Percentiles rank a stretch among this genome's conserved stretches.
Evolutionary conservation across 169 alveolate genomes (phyloP).

Genomic region (Eimeria acervulina): DNA sequence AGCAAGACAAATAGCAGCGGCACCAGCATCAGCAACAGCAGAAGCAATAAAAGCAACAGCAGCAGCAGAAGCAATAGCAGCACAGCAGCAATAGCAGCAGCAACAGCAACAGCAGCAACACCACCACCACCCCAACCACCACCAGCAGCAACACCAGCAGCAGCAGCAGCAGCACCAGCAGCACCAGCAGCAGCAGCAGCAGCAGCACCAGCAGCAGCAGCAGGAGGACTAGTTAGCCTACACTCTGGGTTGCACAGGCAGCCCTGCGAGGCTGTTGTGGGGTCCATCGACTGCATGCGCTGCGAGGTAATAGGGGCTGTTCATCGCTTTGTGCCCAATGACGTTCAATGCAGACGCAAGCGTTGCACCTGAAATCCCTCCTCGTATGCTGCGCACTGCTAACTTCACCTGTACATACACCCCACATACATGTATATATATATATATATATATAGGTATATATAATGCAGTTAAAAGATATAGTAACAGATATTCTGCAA

Average conservation of each 20-base stretch:
- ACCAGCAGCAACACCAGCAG: constrained; percentile 1
- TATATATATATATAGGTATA: too few species aligned
- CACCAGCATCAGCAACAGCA: neutral
- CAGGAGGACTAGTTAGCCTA: neutral
- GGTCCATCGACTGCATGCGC: constrained; percentile 1
- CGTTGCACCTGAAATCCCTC: constrained; percentile 75
- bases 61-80: neutral
- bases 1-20: neutral
- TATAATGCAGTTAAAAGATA: neutral
- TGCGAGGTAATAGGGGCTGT: constrained; percentile 30
- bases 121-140: neutral
- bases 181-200: neutral
- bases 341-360: constrained; percentile 24
- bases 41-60: neutral
- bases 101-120: neutral
- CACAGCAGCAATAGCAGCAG: neutral
- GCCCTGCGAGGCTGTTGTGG: too few species aligned
- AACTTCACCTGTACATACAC: constrained; percentile 40
- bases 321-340: neutral
- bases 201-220: constrained; percentile 18
- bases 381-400: constrained; percentile 45
- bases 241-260: constrained; percentile 51
- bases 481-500: neutral
- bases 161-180: neutral
- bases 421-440: neutral